Evolutionary conservation across 805 yeast genomes (phyloP).

Genomic region (Ogataea polymorpha): DNA sequence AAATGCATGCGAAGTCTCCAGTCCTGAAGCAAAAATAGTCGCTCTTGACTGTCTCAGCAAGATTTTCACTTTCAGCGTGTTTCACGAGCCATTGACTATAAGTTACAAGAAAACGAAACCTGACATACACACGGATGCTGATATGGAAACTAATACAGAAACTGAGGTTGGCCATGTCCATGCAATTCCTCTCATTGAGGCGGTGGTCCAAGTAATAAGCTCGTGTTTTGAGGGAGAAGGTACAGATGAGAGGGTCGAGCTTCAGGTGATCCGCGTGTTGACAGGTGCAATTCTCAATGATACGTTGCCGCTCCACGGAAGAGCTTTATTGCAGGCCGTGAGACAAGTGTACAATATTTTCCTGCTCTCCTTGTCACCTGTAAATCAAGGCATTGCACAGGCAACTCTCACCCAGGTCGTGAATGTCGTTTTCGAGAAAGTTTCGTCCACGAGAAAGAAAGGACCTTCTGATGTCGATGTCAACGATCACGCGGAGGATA

Average conservation of each 20-base stretch:
- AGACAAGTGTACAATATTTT: constrained; percentile 93
- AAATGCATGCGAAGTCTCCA: constrained; percentile 66
- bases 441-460: constrained; percentile 22
- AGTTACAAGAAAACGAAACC: constrained; percentile 33
- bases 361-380: constrained; percentile 72
- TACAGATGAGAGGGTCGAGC: constrained; percentile 82
- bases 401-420: constrained; percentile 92
- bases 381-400: constrained; percentile 92
- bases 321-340: constrained; percentile 81
- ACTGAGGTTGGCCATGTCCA: constrained; percentile 32
- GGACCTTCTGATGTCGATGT: constrained; percentile 1
- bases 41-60: constrained; percentile 88
- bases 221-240: constrained; percentile 89
- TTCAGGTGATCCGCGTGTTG: constrained; percentile 89
- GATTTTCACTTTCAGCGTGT: constrained; percentile 79
- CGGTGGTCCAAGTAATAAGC: constrained; percentile 79
- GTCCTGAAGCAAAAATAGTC: constrained; percentile 59
- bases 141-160: constrained; percentile 42
- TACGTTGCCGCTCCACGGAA: constrained; percentile 83
- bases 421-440: constrained; percentile 77
- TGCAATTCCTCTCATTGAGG: constrained; percentile 63
- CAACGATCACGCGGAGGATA: constrained; percentile 3
- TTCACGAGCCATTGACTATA: constrained; percentile 55
- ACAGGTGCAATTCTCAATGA: constrained; percentile 85
- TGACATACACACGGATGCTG: constrained; percentile 30